Evolutionary conservation across 768 basidiomycete genomes (phyloP).

Genomic region (Saitozyma podzolica): DNA sequence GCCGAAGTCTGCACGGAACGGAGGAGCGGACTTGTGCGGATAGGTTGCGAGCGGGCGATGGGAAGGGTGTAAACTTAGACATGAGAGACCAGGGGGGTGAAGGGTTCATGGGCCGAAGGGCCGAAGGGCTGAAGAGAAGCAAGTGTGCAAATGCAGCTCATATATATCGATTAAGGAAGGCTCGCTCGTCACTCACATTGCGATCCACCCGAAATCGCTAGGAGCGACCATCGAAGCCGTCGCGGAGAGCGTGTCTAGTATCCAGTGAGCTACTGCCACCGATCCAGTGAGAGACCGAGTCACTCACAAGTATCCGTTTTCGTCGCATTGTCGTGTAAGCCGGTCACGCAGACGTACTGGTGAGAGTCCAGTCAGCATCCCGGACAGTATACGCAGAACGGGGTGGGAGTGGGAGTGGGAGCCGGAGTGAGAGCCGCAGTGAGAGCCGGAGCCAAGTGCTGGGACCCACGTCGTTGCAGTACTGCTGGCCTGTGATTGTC

Average conservation of each 20-base stretch:
- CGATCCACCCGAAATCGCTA: slow-evolving; percentile 32
- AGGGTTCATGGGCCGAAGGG: no score
- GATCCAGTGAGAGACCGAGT: not conserved
- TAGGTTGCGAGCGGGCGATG: no score
- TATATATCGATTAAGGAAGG: not conserved
- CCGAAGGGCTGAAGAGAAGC: no score
- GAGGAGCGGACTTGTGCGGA: no score
- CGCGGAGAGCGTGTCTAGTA: slow-evolving; percentile 26
- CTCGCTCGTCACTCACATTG: slow-evolving; percentile 26
- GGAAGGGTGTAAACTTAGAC: no score
- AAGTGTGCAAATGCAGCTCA: no score
- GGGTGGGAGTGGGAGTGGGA: no score
- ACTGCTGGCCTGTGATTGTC: slow-evolving; percentile 21
- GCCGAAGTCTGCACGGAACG: no score
- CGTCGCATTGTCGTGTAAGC: slow-evolving; percentile 15
- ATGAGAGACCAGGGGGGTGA: no score
- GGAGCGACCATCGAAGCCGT: slow-evolving; percentile 8
- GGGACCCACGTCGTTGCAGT: slow-evolving; percentile 23
- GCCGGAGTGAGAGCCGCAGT: not conserved
- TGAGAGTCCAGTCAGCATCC: no score
- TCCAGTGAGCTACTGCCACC: not conserved
- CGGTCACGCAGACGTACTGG: slow-evolving; percentile 29
- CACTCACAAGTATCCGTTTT: slow-evolving; percentile 34
- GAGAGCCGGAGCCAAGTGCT: not conserved
- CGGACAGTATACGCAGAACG: no score